These are phyloP conservation scores for Ophiostoma sp. DNA, from an alignment of 2,329 filamentous ascomycete species.

Conservation along the genomic window DNA sequence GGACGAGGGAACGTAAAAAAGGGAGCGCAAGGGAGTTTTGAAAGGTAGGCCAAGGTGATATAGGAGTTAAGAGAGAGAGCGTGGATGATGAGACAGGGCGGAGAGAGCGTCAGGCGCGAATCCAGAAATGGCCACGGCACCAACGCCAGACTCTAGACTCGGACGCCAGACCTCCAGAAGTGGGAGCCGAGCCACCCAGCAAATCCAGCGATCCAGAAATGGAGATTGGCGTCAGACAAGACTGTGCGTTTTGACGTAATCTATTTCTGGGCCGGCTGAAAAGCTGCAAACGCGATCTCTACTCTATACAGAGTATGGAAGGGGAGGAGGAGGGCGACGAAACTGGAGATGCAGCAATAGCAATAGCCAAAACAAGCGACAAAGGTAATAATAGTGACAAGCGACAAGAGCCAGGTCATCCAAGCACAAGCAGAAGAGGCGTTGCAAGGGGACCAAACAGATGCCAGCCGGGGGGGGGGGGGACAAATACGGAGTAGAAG, in stretches of 20 bases:
- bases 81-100: slow-evolving; percentile 24
- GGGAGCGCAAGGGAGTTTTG: slow-evolving; percentile 25
- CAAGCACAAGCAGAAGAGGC: neutral
- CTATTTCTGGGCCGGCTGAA: neutral
- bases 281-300: slow-evolving; percentile 19
- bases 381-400: neutral
- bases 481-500: neutral
- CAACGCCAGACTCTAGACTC: slow-evolving; percentile 1
- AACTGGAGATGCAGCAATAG: neutral
- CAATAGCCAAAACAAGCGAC: neutral
- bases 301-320: neutral
- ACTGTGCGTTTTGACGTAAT: slow-evolving; percentile 10
- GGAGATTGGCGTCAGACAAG: slow-evolving; percentile 23
- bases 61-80: slow-evolving; percentile 17
- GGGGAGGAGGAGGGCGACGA: neutral
- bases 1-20: slow-evolving; percentile 23
- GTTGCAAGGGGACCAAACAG: neutral
- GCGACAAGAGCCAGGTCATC: neutral
- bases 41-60: slow-evolving; percentile 18
- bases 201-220: neutral
- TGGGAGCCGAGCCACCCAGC: neutral
- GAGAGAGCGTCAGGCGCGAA: slow-evolving; percentile 18
- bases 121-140: slow-evolving; percentile 19
- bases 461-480: neutral
- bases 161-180: slow-evolving; percentile 7